Evolutionary conservation across 768 basidiomycete genomes (phyloP).

Genomic region (Mycena venus): DNA sequence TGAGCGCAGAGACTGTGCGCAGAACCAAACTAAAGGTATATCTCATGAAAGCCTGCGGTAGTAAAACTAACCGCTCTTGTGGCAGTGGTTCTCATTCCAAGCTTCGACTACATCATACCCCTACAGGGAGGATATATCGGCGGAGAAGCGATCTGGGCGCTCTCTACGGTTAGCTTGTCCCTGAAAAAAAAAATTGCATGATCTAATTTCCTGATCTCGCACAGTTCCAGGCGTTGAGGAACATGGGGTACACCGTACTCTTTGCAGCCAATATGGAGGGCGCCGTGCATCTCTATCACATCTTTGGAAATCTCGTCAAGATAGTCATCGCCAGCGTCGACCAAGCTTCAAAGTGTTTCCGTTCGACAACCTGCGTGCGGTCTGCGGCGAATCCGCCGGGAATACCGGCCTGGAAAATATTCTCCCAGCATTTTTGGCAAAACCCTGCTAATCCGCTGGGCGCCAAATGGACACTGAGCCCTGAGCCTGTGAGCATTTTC

Average conservation of each 20-base stretch:
- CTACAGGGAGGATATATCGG: constrained; percentile 39
- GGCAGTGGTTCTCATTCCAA: constrained; percentile 45
- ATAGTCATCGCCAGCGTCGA: constrained; percentile 26
- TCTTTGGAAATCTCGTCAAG: constrained; percentile 50
- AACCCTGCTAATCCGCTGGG: not conserved
- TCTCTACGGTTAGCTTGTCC: constrained; percentile 39
- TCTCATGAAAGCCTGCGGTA: not conserved
- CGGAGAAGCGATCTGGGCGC: constrained; percentile 49
- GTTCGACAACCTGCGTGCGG: not conserved
- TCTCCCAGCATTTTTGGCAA: not conserved
- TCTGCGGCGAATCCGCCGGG: not conserved
- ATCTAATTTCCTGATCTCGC: not conserved
- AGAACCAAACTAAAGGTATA: constrained; percentile 46
- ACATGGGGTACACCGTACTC: constrained; percentile 36
- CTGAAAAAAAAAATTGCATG: not conserved
- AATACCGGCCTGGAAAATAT: constrained; percentile 1
- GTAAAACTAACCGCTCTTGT: not conserved
- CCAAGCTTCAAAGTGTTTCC: not conserved
- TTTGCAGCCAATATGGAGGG: constrained; percentile 30
- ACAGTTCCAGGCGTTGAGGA: constrained; percentile 40
- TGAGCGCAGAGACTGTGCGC: constrained; percentile 41
- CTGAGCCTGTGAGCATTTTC: not conserved
- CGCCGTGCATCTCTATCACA: constrained; percentile 44
- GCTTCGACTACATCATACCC: constrained; percentile 41
- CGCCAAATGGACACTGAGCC: constrained; percentile 4